Evolutionary conservation across 768 basidiomycete species (phyloP), one percentile per base, ranked within the genome.

Genomic region (Lactifluus volemus): DNA sequence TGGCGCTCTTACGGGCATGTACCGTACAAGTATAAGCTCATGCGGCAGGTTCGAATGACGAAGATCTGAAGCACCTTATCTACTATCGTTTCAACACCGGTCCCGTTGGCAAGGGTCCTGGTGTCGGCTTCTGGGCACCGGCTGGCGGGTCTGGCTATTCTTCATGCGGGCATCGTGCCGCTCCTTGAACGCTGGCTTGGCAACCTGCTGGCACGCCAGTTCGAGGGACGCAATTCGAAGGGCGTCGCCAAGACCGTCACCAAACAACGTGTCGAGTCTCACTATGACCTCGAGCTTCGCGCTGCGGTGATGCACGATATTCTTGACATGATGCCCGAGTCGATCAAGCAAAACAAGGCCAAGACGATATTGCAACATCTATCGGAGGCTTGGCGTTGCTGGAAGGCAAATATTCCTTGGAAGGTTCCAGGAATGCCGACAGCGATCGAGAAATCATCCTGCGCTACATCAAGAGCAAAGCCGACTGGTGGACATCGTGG

Each of bases 281-380:
- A 99, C 72, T 98, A 95, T 68, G 97, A 99, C 73, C 80, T 99
- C 39, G 97, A 99, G 71, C 77, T 99, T 48, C 87, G 97, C 56
- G 97, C 97, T 0, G 95, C 97, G 50, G 96, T 99, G 68, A 98
- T 99, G 97, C 96, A 98, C 76, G 96, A 99, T 73, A 98, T 99
- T 67, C 79, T 99, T 67, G 96, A 98, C 77, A 98, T 98, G 96
- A 98, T 98, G 96, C 97, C 97, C 7, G 97, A 98, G 73, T 93
- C 91, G 2, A 95, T 98, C 78, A 95, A 95, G 75, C 93, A 95
- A 75, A 99, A 98, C 77, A 98, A 99, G 78, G 86, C 94, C n/a
- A 99, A 99, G 79, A 98, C 97, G 11, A 98, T 99, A 66, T 70
- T 99, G 71, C 97, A 99, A 72, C 97, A 98, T 72, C 76, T 98